Percentiles rank a stretch among this genome's conserved stretches.
These are phyloP conservation scores for Melampsora americana DNA, from an alignment of 1,284 basidiomycete species.

Conservation along the genomic window DNA sequence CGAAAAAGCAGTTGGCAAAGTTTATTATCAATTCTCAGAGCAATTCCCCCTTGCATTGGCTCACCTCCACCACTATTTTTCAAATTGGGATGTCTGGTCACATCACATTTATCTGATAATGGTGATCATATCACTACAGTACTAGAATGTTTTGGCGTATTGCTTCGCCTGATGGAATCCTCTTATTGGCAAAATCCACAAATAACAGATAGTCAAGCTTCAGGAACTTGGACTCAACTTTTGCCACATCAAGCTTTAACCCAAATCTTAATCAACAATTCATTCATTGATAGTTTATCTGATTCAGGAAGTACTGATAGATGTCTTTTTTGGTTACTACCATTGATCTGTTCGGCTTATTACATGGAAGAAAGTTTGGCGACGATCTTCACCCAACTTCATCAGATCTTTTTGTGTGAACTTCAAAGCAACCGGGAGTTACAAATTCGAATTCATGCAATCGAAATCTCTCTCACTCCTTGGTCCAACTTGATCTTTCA, in stretches of 20 bases:
- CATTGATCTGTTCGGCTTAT: slow-evolving; percentile 31
- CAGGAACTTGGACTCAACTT: not conserved
- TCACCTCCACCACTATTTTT: slow-evolving; percentile 11
- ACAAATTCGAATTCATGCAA: slow-evolving; percentile 12
- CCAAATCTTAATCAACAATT: slow-evolving; percentile 12
- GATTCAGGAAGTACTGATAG: slow-evolving; percentile 1
- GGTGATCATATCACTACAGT: slow-evolving; percentile 26
- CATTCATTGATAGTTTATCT: slow-evolving; percentile 11
- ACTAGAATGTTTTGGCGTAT: slow-evolving; percentile 27
- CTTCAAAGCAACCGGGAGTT: slow-evolving; percentile 13
- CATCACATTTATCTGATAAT: slow-evolving; percentile 30
- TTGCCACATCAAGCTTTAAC: slow-evolving; percentile 17
- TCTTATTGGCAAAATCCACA: slow-evolving; percentile 26
- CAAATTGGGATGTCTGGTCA: slow-evolving; percentile 20
- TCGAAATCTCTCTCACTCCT: slow-evolving; percentile 11
- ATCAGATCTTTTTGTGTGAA: slow-evolving; percentile 16
- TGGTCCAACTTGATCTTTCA: not conserved
- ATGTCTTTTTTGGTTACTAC: slow-evolving; percentile 31
- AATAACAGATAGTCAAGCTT: slow-evolving; percentile 5
- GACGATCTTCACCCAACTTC: slow-evolving; percentile 14
- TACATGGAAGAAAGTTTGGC: slow-evolving; percentile 18
- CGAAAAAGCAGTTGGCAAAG: slow-evolving; percentile 36
- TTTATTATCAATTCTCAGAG: slow-evolving; percentile 29
- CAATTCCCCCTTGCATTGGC: not conserved
- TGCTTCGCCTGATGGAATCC: slow-evolving; percentile 17